Conservation (phyloP, 192 early-diverging fungal species). For the Coemansia nantahalensis region DNA sequence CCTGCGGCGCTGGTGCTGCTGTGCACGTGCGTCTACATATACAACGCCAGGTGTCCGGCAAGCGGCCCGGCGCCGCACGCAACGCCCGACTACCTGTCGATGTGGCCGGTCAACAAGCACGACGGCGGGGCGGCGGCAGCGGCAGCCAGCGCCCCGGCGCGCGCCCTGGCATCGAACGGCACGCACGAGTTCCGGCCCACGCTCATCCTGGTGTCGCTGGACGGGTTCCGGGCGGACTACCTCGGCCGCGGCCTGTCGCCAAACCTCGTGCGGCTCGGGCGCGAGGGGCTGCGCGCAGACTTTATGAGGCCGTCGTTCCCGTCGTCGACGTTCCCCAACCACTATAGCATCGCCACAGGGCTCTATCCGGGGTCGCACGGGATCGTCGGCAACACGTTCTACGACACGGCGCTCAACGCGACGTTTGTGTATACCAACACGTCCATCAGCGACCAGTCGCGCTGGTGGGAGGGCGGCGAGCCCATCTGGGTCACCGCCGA, state of each 20-base stretch:
- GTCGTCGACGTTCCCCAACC: constrained; percentile 89
- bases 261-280: constrained; percentile 32
- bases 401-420: constrained; percentile 66
- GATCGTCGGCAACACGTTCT: constrained; percentile 84
- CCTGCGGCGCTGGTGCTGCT: constrained; percentile 18
- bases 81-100: constrained; percentile 19
- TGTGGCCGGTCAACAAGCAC: constrained; percentile 21
- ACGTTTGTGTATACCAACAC: constrained; percentile 77
- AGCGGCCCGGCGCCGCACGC: neutral
- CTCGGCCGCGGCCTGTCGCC: constrained; percentile 72
- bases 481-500: constrained; percentile 91
- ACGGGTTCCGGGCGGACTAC: constrained; percentile 87
- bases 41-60: constrained; percentile 15
- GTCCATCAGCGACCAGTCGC: constrained; percentile 56
- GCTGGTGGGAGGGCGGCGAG: constrained; percentile 87
- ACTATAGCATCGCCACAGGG: constrained; percentile 89
- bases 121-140: neutral
- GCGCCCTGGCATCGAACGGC: constrained; percentile 55
- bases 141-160: neutral
- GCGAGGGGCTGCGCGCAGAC: constrained; percentile 43
- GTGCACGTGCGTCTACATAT: constrained; percentile 17
- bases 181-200: constrained; percentile 65
- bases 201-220: constrained; percentile 81
- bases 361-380: constrained; percentile 90
- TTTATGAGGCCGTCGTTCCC: constrained; percentile 54